A percentile compares a stretch with the other conserved stretches of the same genome.
Conservation (phyloP, 2,329 filamentous ascomycete genomes). For the Diatrype stigma region DNA sequence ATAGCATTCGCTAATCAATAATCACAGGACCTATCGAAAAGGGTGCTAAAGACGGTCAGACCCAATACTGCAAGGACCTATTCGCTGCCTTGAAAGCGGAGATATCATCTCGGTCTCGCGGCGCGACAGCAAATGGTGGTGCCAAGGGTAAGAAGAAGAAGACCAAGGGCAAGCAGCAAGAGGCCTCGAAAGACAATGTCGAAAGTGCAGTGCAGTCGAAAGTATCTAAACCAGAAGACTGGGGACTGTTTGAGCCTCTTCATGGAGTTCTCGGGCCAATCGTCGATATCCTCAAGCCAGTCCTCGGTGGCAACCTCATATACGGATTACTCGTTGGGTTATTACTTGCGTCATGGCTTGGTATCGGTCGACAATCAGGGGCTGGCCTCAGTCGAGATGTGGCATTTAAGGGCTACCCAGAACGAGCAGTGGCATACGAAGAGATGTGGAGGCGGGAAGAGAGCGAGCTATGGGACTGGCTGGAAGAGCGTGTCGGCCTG, state of each 20-base stretch:
- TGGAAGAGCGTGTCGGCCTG: slow-evolving; percentile 79
- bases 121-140: slow-evolving; percentile 42
- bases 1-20: slow-evolving; percentile 24
- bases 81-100: slow-evolving; percentile 69
- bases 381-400: slow-evolving; percentile 35
- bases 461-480: slow-evolving; percentile 86
- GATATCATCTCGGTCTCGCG: slow-evolving; percentile 60
- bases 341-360: slow-evolving; percentile 71
- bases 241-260: slow-evolving; percentile 80
- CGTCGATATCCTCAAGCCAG: slow-evolving; percentile 62
- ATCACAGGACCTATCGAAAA: slow-evolving; percentile 85
- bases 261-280: slow-evolving; percentile 66
- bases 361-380: slow-evolving; percentile 44
- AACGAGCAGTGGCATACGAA: slow-evolving; percentile 79
- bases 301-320: slow-evolving; percentile 73
- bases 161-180: slow-evolving; percentile 48
- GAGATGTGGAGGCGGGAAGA: slow-evolving; percentile 90
- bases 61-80: slow-evolving; percentile 75
- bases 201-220: slow-evolving; percentile 38
- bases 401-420: slow-evolving; percentile 45
- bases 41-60: slow-evolving; percentile 86
- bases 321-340: slow-evolving; percentile 71
- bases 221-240: slow-evolving; percentile 44
- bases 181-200: slow-evolving; percentile 36
- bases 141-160: slow-evolving; percentile 60